Percentiles rank a stretch among this genome's conserved stretches.
phyloP scores from a whole-genome alignment of 352 stramenopile genomes.

The Pythium aquatile region DNA sequence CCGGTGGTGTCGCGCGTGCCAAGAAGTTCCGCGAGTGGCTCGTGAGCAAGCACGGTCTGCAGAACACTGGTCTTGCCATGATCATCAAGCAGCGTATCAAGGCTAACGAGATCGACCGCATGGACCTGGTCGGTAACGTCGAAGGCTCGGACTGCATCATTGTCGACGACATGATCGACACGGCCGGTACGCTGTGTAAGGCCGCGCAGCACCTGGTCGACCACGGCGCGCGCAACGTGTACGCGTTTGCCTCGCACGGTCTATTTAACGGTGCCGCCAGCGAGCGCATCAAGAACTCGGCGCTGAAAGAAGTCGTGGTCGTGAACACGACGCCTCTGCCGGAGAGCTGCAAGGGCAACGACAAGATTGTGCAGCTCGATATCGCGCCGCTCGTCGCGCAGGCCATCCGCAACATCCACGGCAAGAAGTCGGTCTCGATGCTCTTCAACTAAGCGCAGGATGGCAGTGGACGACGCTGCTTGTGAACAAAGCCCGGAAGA shows the following conservation, averaged over 20 bases:
- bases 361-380: conserved; percentile 98
- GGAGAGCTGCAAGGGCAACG: conserved; percentile 90
- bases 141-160: conserved; percentile 99
- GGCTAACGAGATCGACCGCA: conserved; percentile 96
- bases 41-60: conserved; percentile 95
- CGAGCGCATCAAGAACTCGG: conserved; percentile 88
- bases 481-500: background rate
- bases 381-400: conserved; percentile 97
- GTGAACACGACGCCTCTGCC: conserved; percentile 88
- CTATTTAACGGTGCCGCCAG: conserved; percentile 94
- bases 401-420: conserved; percentile 99
- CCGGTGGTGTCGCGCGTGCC: conserved; percentile 97
- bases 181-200: conserved; percentile 98
- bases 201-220: conserved; percentile 95
- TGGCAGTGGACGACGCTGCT: background rate
- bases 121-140: conserved; percentile 99
- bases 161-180: conserved; percentile 99
- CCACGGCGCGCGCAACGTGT: conserved; percentile 97
- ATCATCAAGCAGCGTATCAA: conserved; percentile 99
- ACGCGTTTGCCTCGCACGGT: conserved; percentile 98
- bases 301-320: conserved; percentile 90
- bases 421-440: conserved; percentile 99
- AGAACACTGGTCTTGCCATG: conserved; percentile 98
- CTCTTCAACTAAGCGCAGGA: conserved; percentile 96
- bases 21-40: conserved; percentile 99